A percentile compares a stretch with the other conserved stretches of the same genome.
These are phyloP conservation scores for Trichoderma lentiforme DNA, from an alignment of 2,329 filamentous ascomycete genomes.

Conservation along the genomic window DNA sequence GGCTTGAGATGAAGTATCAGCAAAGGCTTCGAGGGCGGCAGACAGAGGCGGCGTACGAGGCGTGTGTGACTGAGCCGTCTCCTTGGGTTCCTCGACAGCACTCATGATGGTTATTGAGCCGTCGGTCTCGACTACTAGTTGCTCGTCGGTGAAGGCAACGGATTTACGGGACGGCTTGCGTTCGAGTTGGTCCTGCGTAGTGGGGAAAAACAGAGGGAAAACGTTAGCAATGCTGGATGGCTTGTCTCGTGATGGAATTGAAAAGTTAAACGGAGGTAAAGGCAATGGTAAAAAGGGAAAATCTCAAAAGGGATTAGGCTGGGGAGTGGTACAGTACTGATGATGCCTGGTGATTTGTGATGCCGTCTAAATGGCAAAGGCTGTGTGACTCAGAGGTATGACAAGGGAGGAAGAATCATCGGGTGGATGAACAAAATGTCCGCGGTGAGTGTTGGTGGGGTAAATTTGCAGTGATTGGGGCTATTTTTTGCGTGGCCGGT, in stretches of 20 bases:
- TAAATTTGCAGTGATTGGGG: constrained; percentile 17
- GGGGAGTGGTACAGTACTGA: constrained; percentile 8
- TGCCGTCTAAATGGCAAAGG: constrained; percentile 7
- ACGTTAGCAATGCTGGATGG: constrained; percentile 19
- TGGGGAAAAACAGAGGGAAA: constrained; percentile 23
- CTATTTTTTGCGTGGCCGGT: constrained; percentile 9
- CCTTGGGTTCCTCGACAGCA: constrained; percentile 70
- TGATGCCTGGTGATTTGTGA: constrained; percentile 16
- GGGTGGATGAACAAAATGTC: constrained; percentile 11
- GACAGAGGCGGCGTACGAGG: constrained; percentile 61
- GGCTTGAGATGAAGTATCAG: constrained; percentile 46
- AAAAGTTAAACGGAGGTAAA: not conserved
- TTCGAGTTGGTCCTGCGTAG: constrained; percentile 38
- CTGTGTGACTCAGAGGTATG: constrained; percentile 15
- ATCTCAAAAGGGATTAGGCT: not conserved
- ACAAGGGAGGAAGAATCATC: constrained; percentile 1
- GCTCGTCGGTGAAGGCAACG: constrained; percentile 86
- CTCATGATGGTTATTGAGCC: constrained; percentile 77
- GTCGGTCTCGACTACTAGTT: constrained; percentile 84
- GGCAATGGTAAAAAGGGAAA: not conserved
- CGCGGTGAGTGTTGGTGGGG: constrained; percentile 8
- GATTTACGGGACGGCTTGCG: constrained; percentile 78
- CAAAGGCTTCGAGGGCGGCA: constrained; percentile 53
- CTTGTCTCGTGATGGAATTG: not conserved
- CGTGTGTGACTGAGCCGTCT: constrained; percentile 77